Evolutionary conservation across 805 yeast genomes (phyloP), one percentile per base, ranked within the genome.

Genomic region (Yarrowia sp.): DNA sequence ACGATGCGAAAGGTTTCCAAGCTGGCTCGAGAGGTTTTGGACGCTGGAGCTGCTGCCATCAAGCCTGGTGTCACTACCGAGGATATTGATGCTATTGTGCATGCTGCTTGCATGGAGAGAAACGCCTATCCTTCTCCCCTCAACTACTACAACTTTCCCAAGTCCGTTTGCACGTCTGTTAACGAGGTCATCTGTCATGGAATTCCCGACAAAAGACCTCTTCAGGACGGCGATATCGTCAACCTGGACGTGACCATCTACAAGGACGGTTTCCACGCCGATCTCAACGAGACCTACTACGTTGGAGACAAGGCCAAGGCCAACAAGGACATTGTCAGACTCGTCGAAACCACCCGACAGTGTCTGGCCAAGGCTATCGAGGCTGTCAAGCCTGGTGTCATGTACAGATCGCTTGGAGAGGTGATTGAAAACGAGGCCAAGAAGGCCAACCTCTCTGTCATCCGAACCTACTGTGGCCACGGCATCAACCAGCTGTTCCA

Each of bases 181-280:
- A 95, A 95, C 76, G 99, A 95, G 79, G 86, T 92, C 66, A 89
- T 95, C 67, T 95, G 99, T 75, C 99, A 95, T 76, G 99, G 99
- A 68, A 89, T 95, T 66, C 99, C 99, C 28, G 99, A 95, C 77
- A 83, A 89, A 78, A 83, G 92, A 64, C 86, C 86, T 35, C 81
- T 95, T 68, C 78, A 90, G 75, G 98, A 93, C 69, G 99, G 99
- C 66, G 99, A 95, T 74, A 93, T 95, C 70, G 83, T 95, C 67
- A 95, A 95, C 74, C 79, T 95, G 68, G 99, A 95, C 75, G 90
- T 95, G 56, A 83, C 97, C 3, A 76, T 95, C 63, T 95, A 83
- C 78, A 84, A 88, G 76, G 83, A 89, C 69, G 99, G 99, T 1
- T 85, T 85, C 78, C 98, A 95, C 78, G 88, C 97, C 9, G 99